Evolutionary conservation across 2,329 filamentous ascomycete genomes (phyloP).

Genomic region (Microsporum ferrugineum): DNA sequence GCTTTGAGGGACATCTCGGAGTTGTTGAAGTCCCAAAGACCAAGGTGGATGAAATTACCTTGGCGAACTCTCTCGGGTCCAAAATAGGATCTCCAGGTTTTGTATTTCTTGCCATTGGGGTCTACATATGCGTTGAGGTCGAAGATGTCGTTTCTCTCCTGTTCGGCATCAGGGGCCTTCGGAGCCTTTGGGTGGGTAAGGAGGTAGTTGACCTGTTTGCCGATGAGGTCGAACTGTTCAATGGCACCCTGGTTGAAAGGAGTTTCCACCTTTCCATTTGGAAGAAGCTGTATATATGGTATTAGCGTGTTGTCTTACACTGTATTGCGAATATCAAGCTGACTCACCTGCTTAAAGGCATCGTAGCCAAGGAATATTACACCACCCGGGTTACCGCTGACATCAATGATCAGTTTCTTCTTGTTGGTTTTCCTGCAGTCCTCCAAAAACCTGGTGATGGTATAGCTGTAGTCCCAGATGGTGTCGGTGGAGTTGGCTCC

Average conservation of each 20-base stretch:
- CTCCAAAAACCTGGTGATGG: conserved; percentile 37
- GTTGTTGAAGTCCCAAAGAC: conserved; percentile 17
- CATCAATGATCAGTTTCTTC: conserved; percentile 53
- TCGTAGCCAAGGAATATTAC: conserved; percentile 37
- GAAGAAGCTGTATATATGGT: conserved; percentile 34
- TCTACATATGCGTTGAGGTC: conserved; percentile 16
- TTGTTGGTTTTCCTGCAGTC: conserved; percentile 39
- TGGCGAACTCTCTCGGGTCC: conserved; percentile 20
- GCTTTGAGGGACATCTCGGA: conserved; percentile 18
- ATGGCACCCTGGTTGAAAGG: conserved; percentile 39
- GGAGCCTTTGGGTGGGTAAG: conserved; percentile 10
- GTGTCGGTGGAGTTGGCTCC: conserved; percentile 12
- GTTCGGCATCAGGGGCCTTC: conserved; percentile 7
- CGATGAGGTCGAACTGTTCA: conserved; percentile 28
- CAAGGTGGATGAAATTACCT: conserved; percentile 29
- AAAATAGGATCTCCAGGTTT: conserved; percentile 25
- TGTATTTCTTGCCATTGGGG: conserved; percentile 26
- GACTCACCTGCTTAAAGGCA: conserved; percentile 37
- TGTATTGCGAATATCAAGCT: not conserved
- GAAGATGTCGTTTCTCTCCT: conserved; percentile 7
- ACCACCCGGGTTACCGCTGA: conserved; percentile 52
- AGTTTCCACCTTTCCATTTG: conserved; percentile 33
- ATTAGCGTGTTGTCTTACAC: not conserved
- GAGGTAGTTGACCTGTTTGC: conserved; percentile 18
- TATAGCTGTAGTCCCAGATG: conserved; percentile 25